These are phyloP conservation scores for Plasmodium inui DNA, from an alignment of 169 alveolate genomes.

Conservation along the genomic window DNA sequence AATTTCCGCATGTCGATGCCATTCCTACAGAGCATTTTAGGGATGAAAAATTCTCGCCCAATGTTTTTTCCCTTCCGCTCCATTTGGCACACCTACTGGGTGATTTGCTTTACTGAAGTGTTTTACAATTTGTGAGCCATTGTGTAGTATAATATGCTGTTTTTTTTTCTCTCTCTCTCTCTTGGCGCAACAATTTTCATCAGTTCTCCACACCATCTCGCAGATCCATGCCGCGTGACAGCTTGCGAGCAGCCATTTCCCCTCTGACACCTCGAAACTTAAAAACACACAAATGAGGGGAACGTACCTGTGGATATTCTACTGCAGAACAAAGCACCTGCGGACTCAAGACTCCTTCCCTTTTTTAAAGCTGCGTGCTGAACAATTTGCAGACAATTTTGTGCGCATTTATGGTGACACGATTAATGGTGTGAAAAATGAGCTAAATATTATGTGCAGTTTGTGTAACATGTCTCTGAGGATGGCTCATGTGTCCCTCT, in stretches of 20 bases:
- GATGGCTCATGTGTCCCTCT: constrained; percentile 3
- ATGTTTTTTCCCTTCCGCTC: background rate
- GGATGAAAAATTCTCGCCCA: background rate
- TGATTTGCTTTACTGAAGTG: background rate
- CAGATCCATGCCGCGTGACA: background rate
- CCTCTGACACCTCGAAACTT: background rate
- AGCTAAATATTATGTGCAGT: background rate
- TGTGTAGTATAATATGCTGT: background rate
- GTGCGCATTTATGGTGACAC: constrained; percentile 9
- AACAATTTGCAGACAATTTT: background rate
- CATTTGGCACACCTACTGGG: background rate
- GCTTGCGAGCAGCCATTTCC: background rate
- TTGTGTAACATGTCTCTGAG: background rate
- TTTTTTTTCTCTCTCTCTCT: background rate
- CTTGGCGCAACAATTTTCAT: background rate
- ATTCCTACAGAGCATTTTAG: background rate
- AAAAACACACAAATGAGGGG: constrained; percentile 22
- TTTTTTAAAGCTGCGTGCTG: background rate
- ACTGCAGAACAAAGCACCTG: constrained; percentile 5
- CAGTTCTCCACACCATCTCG: background rate
- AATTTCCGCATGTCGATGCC: background rate
- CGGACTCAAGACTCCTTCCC: background rate
- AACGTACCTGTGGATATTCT: constrained; percentile 8
- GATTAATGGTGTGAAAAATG: background rate
- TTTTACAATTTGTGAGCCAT: background rate